Base-by-base conservation (phyloP, 2,329 filamentous ascomycete genomes). In the Kalmusia sp. region DNA sequence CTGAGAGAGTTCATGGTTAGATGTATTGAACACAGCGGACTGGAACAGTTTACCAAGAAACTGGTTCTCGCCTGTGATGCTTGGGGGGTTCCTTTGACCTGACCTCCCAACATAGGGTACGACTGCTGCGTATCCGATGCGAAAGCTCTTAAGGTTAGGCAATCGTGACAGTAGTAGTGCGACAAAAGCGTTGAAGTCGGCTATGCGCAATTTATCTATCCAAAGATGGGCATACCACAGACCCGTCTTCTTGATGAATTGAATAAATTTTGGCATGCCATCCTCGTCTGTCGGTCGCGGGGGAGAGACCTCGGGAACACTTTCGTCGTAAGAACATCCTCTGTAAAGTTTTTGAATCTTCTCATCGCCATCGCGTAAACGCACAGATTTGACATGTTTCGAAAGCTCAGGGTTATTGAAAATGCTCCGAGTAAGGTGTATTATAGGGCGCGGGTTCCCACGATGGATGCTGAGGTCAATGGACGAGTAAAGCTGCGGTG, bases 191-290 rank as follows among this genome's bases (percentile, higher is more conserved):
- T 47, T 47, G 8, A 47, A 28, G 24, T 47, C 8, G 44, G 31
- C 44, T 38, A 6, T 24, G 44, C 31, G 44, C 44, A 47, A 12
- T 37, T 47, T 47, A n/a, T 37, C 31, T 37, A 47, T 37, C 44
- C 44, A 47, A 6, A 47, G 22, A 28, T n/a, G 8, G 14, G 31
- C 31, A 47, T 47, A 47, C 33, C 31, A 37, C 15, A 47, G 33
- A 24, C 31, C 31, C 37, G 44, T 21, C 14, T 21, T n/a, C 9
- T 14, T 22, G 22, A 47, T 37, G 6, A 28, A 47, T 37, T 31
- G 25, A 33, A 47, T 8, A 15, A 38, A 38, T 30, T 38, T 14
- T 2, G 44, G 24, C 15, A 47, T 11, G 9, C 44, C 44, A 25
- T 47, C 44, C 8, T 38, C 33, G 33, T 47, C 44, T 38, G 44